A percentile compares a stretch with the other conserved stretches of the same genome.
Evolutionary conservation across 2,329 filamentous ascomycete species (phyloP).

Genomic region (Pseudopyricularia cyperi): DNA sequence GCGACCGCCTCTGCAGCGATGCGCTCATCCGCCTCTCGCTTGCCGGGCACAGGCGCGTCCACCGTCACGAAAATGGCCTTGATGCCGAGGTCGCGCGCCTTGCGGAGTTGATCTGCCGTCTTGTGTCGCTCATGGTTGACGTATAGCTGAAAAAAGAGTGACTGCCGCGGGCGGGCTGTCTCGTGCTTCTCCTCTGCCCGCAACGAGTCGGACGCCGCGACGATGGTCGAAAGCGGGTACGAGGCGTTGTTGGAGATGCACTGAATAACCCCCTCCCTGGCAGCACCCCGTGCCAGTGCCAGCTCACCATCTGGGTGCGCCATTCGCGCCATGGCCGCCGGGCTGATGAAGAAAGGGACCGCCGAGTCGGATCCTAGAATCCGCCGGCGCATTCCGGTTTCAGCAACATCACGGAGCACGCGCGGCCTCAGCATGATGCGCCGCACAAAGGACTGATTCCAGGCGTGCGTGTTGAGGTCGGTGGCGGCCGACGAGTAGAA

Average conservation of each 20-base stretch:
- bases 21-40: constrained; percentile 44
- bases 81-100: constrained; percentile 30
- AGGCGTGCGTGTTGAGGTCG: constrained; percentile 34
- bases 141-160: constrained; percentile 43
- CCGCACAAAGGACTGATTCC: constrained; percentile 32
- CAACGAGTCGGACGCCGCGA: constrained; percentile 3
- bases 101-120: constrained; percentile 29
- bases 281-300: constrained; percentile 33
- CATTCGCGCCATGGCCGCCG: constrained; percentile 34
- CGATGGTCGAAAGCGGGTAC: constrained; percentile 9
- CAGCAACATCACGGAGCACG: constrained; percentile 31
- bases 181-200: background rate
- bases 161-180: constrained; percentile 9
- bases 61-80: constrained; percentile 36
- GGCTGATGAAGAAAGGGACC: constrained; percentile 35
- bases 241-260: constrained; percentile 15
- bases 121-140: constrained; percentile 36
- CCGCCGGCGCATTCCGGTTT: constrained; percentile 22
- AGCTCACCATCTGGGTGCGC: constrained; percentile 39
- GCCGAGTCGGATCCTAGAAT: constrained; percentile 27
- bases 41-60: constrained; percentile 40
- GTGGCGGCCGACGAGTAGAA: constrained; percentile 42
- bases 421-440: constrained; percentile 39
- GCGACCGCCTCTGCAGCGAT: constrained; percentile 27
- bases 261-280: constrained; percentile 32